phyloP scores from a whole-genome alignment of 495 filamentous ascomycete genomes.

The Massariosphaeria phaeospora region DNA sequence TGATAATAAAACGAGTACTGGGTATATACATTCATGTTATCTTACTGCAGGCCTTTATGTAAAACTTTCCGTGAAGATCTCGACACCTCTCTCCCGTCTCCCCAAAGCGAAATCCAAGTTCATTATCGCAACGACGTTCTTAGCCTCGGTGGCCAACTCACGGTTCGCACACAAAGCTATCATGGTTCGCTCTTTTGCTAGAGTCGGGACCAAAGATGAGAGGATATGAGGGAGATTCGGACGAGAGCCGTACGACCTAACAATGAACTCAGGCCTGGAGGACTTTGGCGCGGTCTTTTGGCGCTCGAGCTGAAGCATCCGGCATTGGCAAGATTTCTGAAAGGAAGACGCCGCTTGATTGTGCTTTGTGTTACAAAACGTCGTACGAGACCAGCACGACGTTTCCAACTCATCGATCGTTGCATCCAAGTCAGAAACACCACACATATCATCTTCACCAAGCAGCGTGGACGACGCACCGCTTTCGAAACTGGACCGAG shows the following conservation, averaged over 20 bases:
- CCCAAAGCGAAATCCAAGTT: conserved; percentile 12
- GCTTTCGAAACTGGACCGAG: background rate
- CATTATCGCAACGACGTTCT: conserved; percentile 10
- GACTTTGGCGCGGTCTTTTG: background rate
- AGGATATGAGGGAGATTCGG: background rate
- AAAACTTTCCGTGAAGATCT: conserved; percentile 12
- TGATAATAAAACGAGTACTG: too few species aligned
- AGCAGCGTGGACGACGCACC: conserved; percentile 12
- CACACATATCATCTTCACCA: conserved; percentile 4
- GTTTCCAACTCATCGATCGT: background rate
- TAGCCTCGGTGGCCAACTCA: background rate
- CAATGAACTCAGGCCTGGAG: background rate
- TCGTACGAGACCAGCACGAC: too few species aligned
- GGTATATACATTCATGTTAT: too few species aligned
- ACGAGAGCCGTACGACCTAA: background rate
- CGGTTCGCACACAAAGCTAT: conserved; percentile 14
- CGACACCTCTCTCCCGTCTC: background rate
- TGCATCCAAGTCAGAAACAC: background rate
- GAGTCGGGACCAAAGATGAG: background rate
- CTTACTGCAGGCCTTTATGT: background rate
- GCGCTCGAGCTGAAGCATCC: background rate
- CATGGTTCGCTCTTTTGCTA: background rate
- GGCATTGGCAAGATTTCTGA: background rate
- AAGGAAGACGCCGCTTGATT: too few species aligned
- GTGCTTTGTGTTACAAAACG: background rate